Evolutionary conservation across 192 early-diverging fungal genomes (phyloP), one percentile per base, ranked within the genome.

Genomic region (Physocladia obscura): DNA sequence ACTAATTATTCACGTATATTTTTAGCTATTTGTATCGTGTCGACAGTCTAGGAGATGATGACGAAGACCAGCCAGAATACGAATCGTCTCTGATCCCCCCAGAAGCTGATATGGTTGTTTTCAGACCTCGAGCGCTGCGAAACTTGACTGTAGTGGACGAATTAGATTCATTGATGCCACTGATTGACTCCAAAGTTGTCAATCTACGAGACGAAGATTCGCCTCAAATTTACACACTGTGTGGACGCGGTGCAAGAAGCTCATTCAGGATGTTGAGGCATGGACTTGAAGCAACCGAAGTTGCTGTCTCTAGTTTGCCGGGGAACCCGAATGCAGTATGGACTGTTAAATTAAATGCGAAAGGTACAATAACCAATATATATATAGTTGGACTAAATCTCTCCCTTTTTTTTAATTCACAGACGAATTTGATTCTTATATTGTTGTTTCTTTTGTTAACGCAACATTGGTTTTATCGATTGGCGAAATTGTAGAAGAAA

Each of bases 101-200:
- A 49, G 75, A 67, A 3, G 82, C 77, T 5, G 84, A 88, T 36
- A 70, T 72, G 38, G 30, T 74, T 76, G 79, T 76, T 65, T 94
- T 97, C 69, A 83, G 80, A 32, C 93, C 92, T 29, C 83, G 90
- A 24, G 87, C 85, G 35, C 74, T 99, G 30, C 80, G 87, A 49
- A 97, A 96, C 65, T 76, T 99, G 67, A 76, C 88, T 11, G 83
- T 90, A n/a, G 94, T 98, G 2, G 96, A 98, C 78, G 94, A 96
- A 75, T 72, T 96, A 50, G 91, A 95, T 34, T 89, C 89, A 24
- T 63, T 93, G 39, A 74, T 87, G 34, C 94, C 96, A 3, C 70
- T 99, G 37, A 84, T 93, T 47, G 89, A 92, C 57, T 83, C 91
- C 34, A 91, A 89, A 71, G 89, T 96, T 13, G 67, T 90, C n/a